Conservation (phyloP, 2,329 filamentous ascomycete species). For the Epichloe elymi region DNA sequence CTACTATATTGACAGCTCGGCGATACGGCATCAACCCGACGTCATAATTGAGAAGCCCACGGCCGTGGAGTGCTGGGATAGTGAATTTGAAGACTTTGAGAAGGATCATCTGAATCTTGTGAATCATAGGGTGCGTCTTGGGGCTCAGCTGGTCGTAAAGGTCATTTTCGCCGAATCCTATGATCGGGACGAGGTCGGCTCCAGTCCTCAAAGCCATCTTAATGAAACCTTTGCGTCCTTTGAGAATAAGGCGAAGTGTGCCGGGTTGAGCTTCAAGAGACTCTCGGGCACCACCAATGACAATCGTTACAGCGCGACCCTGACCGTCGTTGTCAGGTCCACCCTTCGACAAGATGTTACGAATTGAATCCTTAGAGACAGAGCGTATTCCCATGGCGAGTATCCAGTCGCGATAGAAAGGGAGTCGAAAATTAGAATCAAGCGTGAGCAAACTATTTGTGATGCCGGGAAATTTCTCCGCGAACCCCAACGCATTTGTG, state of each 20-base stretch:
- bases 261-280: slow-evolving; percentile 79
- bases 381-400: slow-evolving; percentile 76
- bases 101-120: slow-evolving; percentile 68
- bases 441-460: slow-evolving; percentile 87
- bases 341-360: slow-evolving; percentile 72
- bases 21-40: slow-evolving; percentile 93
- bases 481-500: slow-evolving; percentile 81
- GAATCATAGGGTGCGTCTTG: slow-evolving; percentile 62
- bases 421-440: slow-evolving; percentile 91
- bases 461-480: slow-evolving; percentile 81
- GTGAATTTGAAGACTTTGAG: slow-evolving; percentile 88
- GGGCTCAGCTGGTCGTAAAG: slow-evolving; percentile 83
- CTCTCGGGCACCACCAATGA: slow-evolving; percentile 84
- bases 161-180: slow-evolving; percentile 92
- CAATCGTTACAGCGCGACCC: slow-evolving; percentile 93
- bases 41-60: slow-evolving; percentile 95
- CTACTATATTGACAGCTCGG: slow-evolving; percentile 74
- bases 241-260: slow-evolving; percentile 63
- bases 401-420: slow-evolving; percentile 90
- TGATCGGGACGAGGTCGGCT: slow-evolving; percentile 85
- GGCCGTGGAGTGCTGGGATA: slow-evolving; percentile 75
- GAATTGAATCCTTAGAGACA: slow-evolving; percentile 83
- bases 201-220: slow-evolving; percentile 85
- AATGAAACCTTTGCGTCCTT: slow-evolving; percentile 79
- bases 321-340: slow-evolving; percentile 68